Evolutionary conservation across 2,329 filamentous ascomycete species (phyloP), one percentile per base, ranked within the genome.

Genomic region (Trichoderma semiorbis): DNA sequence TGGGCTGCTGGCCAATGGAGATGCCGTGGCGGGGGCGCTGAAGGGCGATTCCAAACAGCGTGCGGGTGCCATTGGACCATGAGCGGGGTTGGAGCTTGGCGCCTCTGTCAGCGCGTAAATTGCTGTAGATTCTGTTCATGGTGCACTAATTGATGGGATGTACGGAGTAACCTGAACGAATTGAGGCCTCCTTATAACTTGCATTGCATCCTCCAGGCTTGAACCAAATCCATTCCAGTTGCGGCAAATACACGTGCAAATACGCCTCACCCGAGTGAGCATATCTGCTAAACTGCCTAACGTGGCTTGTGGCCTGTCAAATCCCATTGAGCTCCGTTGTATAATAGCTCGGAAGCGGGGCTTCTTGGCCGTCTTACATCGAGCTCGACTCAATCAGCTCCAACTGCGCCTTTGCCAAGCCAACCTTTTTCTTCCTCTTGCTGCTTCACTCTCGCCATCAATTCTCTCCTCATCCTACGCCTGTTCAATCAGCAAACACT

Each of bases 11-110:
- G 43, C 68, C 68, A 70, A 70, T 70, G 61, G 58, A 57, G 24
- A 14, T 5, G 32, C 50, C 10, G 60, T 1, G 26, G 68, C 60
- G 47, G 68, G 60, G 68, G 24, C 55, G 58, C 43, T 70, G 68
- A 18, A 63, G 30, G 43, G 12, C 58, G 39, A 69, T 63, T 70
- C 58, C 68, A 70, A 70, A 70, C 68, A 18, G 28, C 64, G 26
- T 18, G 10, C 43, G 26, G n/a, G n/a, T 21, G 68, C 32, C 12
- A 55, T 55, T 70, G 47, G 58, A 21, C 65, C 34, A 26, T 12
- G 39, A 32, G 61, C 61, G 67, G 57, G 67, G 34, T 65, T 11
- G 26, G 26, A 24, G 32, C 69, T 57, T 64, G 68, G 68, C 68
- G 67, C 50, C 26, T 7, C 6, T 8, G 65, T 16, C 50, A 60